Evolutionary conservation across 2,329 filamentous ascomycete species (phyloP).

Genomic region (Pseudohalonectria lignicola): DNA sequence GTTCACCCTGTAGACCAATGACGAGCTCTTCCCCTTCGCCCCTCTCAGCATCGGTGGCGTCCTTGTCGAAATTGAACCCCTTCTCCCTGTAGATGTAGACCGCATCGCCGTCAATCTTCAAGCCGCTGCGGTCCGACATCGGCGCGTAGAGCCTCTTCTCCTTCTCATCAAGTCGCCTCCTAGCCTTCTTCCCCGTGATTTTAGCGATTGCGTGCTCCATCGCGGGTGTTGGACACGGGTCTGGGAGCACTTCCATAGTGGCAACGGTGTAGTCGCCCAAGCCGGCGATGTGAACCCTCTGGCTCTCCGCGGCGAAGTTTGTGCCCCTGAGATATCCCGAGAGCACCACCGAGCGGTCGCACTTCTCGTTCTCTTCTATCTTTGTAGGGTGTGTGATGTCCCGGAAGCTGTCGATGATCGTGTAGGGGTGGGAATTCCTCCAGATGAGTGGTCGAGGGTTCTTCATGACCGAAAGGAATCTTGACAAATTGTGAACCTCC

Average conservation of each 20-base stretch:
- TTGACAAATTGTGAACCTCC: conserved; percentile 88
- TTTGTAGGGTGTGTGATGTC: conserved; percentile 90
- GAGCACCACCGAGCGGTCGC: conserved; percentile 80
- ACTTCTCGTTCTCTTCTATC: conserved; percentile 79
- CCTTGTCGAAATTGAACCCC: conserved; percentile 64
- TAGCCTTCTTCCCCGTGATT: conserved; percentile 67
- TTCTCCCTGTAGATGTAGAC: conserved; percentile 74
- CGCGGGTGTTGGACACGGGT: conserved; percentile 88
- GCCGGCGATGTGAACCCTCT: conserved; percentile 84
- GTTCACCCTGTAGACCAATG: conserved; percentile 74
- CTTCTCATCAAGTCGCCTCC: conserved; percentile 82
- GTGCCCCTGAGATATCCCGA: conserved; percentile 93
- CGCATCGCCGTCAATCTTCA: conserved; percentile 93
- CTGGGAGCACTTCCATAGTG: conserved; percentile 76
- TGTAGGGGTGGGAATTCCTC: conserved; percentile 93
- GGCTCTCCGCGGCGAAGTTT: conserved; percentile 74
- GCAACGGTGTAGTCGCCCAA: conserved; percentile 80
- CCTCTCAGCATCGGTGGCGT: conserved; percentile 57
- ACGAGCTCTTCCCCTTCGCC: conserved; percentile 96
- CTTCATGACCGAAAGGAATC: conserved; percentile 98
- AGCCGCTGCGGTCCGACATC: conserved; percentile 94
- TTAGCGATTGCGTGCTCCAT: conserved; percentile 85
- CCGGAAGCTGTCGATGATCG: conserved; percentile 84
- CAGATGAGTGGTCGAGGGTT: conserved; percentile 93
- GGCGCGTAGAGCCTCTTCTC: conserved; percentile 94